phyloP scores from a whole-genome alignment of 441 rosid genomes.

The Croton setiger region DNA sequence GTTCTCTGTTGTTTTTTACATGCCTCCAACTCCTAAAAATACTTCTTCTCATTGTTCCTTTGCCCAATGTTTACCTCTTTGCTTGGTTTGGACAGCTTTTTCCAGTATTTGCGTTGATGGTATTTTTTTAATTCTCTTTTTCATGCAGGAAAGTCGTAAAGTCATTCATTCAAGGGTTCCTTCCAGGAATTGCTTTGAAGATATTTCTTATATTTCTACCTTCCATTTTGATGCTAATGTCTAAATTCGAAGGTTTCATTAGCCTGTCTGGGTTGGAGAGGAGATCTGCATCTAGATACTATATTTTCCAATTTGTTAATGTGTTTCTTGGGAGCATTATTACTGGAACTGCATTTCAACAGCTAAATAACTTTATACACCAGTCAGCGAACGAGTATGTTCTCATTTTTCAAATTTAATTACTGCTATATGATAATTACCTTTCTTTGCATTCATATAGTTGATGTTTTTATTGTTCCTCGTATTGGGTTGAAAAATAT shows the following conservation, averaged over 20 bases:
- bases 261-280: constrained; percentile 75
- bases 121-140: not conserved
- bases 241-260: constrained; percentile 89
- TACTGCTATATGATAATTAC: not conserved
- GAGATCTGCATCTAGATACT: constrained; percentile 84
- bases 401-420: constrained; percentile 8
- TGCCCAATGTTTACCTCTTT: not conserved
- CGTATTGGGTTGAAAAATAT: not conserved
- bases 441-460: not conserved
- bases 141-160: constrained; percentile 56
- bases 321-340: constrained; percentile 91
- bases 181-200: constrained; percentile 95
- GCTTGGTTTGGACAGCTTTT: not conserved
- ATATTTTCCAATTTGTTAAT: constrained; percentile 82
- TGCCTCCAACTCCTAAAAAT: not conserved
- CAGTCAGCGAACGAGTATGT: constrained; percentile 90
- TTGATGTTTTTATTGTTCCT: not conserved
- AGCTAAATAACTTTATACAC: constrained; percentile 63
- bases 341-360: constrained; percentile 89
- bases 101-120: not conserved
- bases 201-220: constrained; percentile 88
- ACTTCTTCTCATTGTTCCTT: not conserved
- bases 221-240: constrained; percentile 90
- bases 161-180: constrained; percentile 88
- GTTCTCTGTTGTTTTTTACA: no score